phyloP scores from a whole-genome alignment of 2,329 filamentous ascomycete genomes.

The Talaromyces sp. region DNA sequence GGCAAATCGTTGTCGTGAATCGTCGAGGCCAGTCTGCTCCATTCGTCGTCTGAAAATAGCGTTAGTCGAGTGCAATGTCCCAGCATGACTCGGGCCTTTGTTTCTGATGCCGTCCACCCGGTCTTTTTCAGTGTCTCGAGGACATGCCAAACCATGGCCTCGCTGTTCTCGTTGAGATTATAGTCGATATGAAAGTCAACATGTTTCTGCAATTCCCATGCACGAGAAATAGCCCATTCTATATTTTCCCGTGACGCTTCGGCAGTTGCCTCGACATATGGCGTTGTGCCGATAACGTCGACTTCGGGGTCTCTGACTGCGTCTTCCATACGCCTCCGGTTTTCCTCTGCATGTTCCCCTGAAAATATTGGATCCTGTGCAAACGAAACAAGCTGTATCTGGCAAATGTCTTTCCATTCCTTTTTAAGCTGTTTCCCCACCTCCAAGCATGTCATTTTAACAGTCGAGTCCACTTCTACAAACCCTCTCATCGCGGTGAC shows the following conservation, averaged over 20 bases:
- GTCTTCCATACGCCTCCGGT: slow-evolving; percentile 46
- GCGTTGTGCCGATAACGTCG: slow-evolving; percentile 61
- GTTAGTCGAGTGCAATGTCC: slow-evolving; percentile 67
- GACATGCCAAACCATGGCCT: slow-evolving; percentile 52
- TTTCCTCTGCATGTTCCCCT: slow-evolving; percentile 46
- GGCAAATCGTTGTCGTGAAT: slow-evolving; percentile 50
- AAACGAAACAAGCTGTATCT: slow-evolving; percentile 65
- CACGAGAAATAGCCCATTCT: slow-evolving; percentile 56
- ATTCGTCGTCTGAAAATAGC: slow-evolving; percentile 48
- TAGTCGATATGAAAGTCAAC: slow-evolving; percentile 71
- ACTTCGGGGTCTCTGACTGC: slow-evolving; percentile 43
- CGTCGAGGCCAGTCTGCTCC: slow-evolving; percentile 42
- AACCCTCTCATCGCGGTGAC: slow-evolving; percentile 67
- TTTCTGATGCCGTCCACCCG: slow-evolving; percentile 44
- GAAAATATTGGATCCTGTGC: slow-evolving; percentile 66
- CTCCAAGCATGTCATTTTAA: slow-evolving; percentile 53
- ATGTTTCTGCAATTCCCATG: slow-evolving; percentile 49
- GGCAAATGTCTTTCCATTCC: slow-evolving; percentile 49
- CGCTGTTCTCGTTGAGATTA: slow-evolving; percentile 49
- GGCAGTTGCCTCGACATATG: slow-evolving; percentile 59
- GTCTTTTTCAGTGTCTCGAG: slow-evolving; percentile 46
- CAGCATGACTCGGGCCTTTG: slow-evolving; percentile 50
- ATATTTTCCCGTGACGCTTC: slow-evolving; percentile 53
- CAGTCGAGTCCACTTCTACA: slow-evolving; percentile 63
- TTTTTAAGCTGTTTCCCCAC: slow-evolving; percentile 55